phyloP scores from a whole-genome alignment of 371 early-diverging fungal genomes.

The Zancudomyces culisetae region DNA sequence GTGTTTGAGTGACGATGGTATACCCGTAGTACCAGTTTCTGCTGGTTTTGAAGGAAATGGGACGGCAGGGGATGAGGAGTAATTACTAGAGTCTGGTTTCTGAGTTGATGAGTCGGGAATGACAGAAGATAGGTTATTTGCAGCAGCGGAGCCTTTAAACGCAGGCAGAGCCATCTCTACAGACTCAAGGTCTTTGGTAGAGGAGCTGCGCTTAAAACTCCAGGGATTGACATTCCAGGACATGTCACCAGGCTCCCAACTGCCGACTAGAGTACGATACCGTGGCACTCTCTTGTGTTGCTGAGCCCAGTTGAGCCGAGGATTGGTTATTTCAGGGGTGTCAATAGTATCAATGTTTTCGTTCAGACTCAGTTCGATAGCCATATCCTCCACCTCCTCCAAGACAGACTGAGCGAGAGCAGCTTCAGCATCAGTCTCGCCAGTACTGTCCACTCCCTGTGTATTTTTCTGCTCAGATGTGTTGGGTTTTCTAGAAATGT shows the following conservation, averaged over 20 bases:
- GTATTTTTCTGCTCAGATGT: constrained; percentile 1
- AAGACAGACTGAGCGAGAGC: constrained; percentile 21
- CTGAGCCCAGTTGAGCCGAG: constrained; percentile 21
- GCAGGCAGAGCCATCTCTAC: too few species aligned
- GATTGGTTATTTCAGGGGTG: not conserved
- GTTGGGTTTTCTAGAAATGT: constrained; percentile 5
- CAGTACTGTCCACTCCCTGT: constrained; percentile 6
- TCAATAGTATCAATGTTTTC: not conserved
- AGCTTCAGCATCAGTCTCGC: constrained; percentile 24
- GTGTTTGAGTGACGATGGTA: too few species aligned
- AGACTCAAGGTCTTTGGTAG: not conserved
- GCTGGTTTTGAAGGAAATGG: too few species aligned
- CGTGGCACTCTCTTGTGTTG: constrained; percentile 16
- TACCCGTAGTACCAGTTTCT: too few species aligned
- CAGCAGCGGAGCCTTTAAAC: too few species aligned
- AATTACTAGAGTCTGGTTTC: not conserved
- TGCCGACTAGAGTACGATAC: constrained; percentile 13
- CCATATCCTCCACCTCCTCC: constrained; percentile 19
- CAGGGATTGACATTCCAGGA: constrained; percentile 28
- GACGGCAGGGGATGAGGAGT: not conserved
- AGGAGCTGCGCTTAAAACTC: constrained; percentile 3
- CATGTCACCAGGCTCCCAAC: constrained; percentile 20
- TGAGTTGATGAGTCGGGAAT: not conserved
- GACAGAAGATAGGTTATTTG: not conserved
- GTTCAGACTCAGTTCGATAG: constrained; percentile 7